These are phyloP conservation scores for Lobulomyces angularis DNA, from an alignment of 192 early-diverging fungal species.

Conservation along the genomic window DNA sequence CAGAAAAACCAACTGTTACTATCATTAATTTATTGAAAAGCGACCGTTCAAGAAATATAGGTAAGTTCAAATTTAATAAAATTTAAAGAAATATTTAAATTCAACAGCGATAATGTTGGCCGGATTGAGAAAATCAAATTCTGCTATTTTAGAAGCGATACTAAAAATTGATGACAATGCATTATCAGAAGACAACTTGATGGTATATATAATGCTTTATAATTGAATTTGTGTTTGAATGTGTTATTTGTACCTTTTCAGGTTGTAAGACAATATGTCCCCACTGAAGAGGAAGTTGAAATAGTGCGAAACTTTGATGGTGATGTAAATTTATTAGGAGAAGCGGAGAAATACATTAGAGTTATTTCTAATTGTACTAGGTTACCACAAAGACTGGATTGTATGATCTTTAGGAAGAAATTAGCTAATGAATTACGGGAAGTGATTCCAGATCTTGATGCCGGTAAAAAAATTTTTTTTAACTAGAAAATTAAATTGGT, in stretches of 20 bases:
- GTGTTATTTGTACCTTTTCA: no score
- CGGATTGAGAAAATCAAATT: slow-evolving; percentile 13
- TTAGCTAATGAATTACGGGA: slow-evolving; percentile 34
- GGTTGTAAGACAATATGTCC: slow-evolving; percentile 16
- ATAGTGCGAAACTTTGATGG: slow-evolving; percentile 28
- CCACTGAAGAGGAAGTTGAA: slow-evolving; percentile 25
- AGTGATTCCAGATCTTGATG: no score
- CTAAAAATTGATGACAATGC: slow-evolving; percentile 18
- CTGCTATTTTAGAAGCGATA: slow-evolving; percentile 23
- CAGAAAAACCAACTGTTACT: slow-evolving; percentile 1
- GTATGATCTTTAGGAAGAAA: slow-evolving; percentile 24
- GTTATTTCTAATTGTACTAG: slow-evolving; percentile 25
- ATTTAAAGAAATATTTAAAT: slow-evolving; percentile 9
- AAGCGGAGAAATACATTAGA: slow-evolving; percentile 28
- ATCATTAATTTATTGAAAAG: neutral
- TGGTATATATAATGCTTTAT: no score
- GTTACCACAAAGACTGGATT: slow-evolving; percentile 16
- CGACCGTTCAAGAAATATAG: no score
- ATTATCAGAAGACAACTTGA: slow-evolving; percentile 22
- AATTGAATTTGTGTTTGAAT: no score
- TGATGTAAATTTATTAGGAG: slow-evolving; percentile 19
- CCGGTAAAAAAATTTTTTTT: neutral
- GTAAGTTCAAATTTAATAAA: slow-evolving; percentile 1
- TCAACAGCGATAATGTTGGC: slow-evolving; percentile 20
- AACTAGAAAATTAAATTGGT: no score